Evolutionary conservation across 768 basidiomycete genomes (phyloP).

Genomic region (Mycena amicta): DNA sequence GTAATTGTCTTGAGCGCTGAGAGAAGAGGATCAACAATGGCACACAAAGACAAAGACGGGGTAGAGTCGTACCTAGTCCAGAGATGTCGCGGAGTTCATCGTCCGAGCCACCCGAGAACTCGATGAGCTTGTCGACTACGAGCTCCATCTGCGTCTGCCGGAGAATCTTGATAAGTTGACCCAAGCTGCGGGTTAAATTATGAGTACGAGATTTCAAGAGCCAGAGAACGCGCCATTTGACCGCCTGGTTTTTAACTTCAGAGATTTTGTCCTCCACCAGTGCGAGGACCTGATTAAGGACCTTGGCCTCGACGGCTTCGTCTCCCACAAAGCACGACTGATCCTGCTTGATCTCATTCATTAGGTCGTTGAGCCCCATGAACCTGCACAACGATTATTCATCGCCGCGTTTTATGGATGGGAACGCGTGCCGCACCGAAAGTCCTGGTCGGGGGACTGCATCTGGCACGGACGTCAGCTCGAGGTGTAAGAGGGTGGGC

Average conservation of each 20-base stretch:
- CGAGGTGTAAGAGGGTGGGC: background rate
- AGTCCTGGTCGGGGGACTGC: constrained; percentile 91
- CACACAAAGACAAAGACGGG: background rate
- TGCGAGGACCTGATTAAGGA: constrained; percentile 80
- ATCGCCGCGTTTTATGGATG: constrained; percentile 23
- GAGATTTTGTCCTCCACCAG: constrained; percentile 94
- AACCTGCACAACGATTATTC: constrained; percentile 55
- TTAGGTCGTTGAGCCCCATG: constrained; percentile 96
- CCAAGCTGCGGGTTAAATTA: constrained; percentile 56
- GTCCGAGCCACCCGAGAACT: constrained; percentile 82
- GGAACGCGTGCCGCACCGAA: constrained; percentile 54
- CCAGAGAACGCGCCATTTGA: constrained; percentile 75
- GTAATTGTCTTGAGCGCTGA: constrained; percentile 94
- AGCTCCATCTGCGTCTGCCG: constrained; percentile 79
- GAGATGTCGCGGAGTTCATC: constrained; percentile 96
- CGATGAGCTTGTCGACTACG: constrained; percentile 88
- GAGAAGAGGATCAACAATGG: constrained; percentile 4
- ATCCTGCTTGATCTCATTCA: constrained; percentile 85
- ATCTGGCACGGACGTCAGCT: constrained; percentile 52
- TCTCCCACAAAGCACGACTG: constrained; percentile 77
- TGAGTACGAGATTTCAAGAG: constrained; percentile 12
- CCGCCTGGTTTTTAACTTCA: constrained; percentile 97
- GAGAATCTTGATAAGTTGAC: constrained; percentile 88
- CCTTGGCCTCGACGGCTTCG: constrained; percentile 81
- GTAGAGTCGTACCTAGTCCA: constrained; percentile 66